A percentile compares a stretch with the other conserved stretches of the same genome.
phyloP scores from a whole-genome alignment of 495 filamentous ascomycete genomes.

The Poronia punctata region DNA sequence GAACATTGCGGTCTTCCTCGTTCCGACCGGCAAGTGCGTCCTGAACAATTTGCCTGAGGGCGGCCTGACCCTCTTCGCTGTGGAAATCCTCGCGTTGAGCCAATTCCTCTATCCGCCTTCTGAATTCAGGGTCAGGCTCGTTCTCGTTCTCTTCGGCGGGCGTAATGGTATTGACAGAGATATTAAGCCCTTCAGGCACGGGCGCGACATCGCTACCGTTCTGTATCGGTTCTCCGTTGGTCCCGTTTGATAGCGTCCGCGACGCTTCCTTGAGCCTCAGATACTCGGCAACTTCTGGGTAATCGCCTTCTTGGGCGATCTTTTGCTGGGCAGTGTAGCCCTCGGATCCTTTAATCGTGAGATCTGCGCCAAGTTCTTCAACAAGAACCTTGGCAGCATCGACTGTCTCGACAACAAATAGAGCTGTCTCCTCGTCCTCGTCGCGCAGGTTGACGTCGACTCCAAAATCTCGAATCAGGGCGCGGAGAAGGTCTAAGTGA shows the following conservation, averaged over 20 bases:
- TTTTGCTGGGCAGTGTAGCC: slow-evolving; percentile 64
- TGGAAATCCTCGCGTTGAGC: slow-evolving; percentile 67
- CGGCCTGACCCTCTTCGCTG: slow-evolving; percentile 59
- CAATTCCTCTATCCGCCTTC: slow-evolving; percentile 68
- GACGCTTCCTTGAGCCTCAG: slow-evolving; percentile 44
- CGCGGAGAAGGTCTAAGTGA: slow-evolving; percentile 69
- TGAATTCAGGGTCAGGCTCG: slow-evolving; percentile 62
- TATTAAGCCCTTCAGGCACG: slow-evolving; percentile 57
- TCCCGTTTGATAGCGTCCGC: slow-evolving; percentile 16
- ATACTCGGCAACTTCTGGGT: slow-evolving; percentile 61
- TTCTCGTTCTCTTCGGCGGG: slow-evolving; percentile 51
- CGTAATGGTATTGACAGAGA: slow-evolving; percentile 61
- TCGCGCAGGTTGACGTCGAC: slow-evolving; percentile 75
- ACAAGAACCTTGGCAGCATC: slow-evolving; percentile 69
- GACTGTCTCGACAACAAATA: slow-evolving; percentile 76
- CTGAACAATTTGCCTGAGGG: slow-evolving; percentile 60
- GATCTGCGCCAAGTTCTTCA: slow-evolving; percentile 70
- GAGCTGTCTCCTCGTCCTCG: slow-evolving; percentile 83
- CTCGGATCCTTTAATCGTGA: slow-evolving; percentile 53
- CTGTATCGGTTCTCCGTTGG: slow-evolving; percentile 17
- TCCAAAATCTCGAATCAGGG: slow-evolving; percentile 68
- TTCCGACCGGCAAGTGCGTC: slow-evolving; percentile 56
- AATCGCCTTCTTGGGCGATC: slow-evolving; percentile 64
- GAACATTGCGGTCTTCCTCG: slow-evolving; percentile 53
- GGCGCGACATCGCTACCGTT: slow-evolving; percentile 33